Evolutionary conservation across 352 stramenopile species (phyloP), one percentile per base, ranked within the genome.

Genomic region (Pythium sp.): DNA sequence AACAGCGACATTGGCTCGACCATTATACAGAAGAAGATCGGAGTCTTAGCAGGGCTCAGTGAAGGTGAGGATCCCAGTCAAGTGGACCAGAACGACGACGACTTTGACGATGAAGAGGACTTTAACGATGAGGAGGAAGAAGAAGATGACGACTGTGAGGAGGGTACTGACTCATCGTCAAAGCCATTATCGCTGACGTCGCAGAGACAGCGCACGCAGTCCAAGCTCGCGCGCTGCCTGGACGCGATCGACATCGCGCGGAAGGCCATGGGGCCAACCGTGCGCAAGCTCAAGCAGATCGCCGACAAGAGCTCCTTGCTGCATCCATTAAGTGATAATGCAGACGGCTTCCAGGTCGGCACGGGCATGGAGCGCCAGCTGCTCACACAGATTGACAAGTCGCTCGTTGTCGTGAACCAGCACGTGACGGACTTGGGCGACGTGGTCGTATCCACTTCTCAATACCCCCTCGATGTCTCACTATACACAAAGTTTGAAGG

Each of bases 191-290:
- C 53, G 20, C 28, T 32, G 18, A 20, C 32, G 5, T 38, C 20
- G 1, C 41, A 71, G 57, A 65, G 72, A 9, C 68, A 58, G 30
- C 36, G 51, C 18, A 26, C 65, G 6, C 46, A 69, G 7, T 62
- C 60, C 14, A 67, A 71, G 18, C 57, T 86, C 38, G 72, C 74
- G 14, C 60, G 73, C 9, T 86, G 78, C 63, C 57, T 84, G 2
- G 76, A 82, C 36, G 80, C 77, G 4, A 78, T 84, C 51, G 78
- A 86, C 51, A 79, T 82, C 53, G 75, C 75, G 2, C 59, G 78
- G 55, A 79, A 79, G 67, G 51, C 65, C 6, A 73, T 86, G 58
- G 78, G 78, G 1, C 78, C 78, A 14, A 71, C 76, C 5, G 57
- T 78, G 41, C 68, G 68, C 46, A 73, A 69, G 18, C 43, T 86